These are phyloP conservation scores for Penicillium hesseltinei DNA, from an alignment of 2,329 filamentous ascomycete species.

Conservation along the genomic window DNA sequence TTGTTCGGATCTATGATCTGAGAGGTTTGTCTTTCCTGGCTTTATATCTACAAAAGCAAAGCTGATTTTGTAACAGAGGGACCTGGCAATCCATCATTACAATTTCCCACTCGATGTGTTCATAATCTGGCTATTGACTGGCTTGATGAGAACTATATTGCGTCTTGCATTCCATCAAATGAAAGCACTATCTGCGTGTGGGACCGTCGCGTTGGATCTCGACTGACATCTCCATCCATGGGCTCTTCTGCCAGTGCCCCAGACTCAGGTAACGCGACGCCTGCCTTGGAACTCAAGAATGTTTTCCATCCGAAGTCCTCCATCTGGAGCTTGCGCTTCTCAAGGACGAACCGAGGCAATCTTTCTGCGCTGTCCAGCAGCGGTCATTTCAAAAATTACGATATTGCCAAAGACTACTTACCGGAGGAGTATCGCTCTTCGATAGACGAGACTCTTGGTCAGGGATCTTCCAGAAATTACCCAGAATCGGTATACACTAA, in stretches of 20 bases:
- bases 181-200: slow-evolving; percentile 61
- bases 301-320: slow-evolving; percentile 52
- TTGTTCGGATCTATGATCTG: slow-evolving; percentile 61
- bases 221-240: slow-evolving; percentile 38
- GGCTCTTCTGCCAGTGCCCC: slow-evolving; percentile 27
- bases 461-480: slow-evolving; percentile 40
- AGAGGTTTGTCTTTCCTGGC: slow-evolving; percentile 47
- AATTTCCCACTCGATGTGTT: slow-evolving; percentile 58
- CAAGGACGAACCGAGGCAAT: slow-evolving; percentile 56
- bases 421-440: slow-evolving; percentile 40
- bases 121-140: slow-evolving; percentile 65
- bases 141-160: slow-evolving; percentile 64
- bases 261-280: slow-evolving; percentile 41
- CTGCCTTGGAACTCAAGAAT: slow-evolving; percentile 58
- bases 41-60: neutral
- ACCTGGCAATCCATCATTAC: slow-evolving; percentile 42
- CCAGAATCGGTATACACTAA: slow-evolving; percentile 48
- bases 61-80: slow-evolving; percentile 28
- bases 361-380: slow-evolving; percentile 59
- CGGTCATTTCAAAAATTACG: slow-evolving; percentile 58
- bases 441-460: slow-evolving; percentile 42
- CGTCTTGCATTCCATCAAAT: slow-evolving; percentile 55
- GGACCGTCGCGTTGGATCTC: slow-evolving; percentile 55
- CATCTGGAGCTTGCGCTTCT: slow-evolving; percentile 64
- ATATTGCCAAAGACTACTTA: slow-evolving; percentile 53